Conservation (phyloP, 345 rosid species). For the Chamaenerion angustifolium region DNA sequence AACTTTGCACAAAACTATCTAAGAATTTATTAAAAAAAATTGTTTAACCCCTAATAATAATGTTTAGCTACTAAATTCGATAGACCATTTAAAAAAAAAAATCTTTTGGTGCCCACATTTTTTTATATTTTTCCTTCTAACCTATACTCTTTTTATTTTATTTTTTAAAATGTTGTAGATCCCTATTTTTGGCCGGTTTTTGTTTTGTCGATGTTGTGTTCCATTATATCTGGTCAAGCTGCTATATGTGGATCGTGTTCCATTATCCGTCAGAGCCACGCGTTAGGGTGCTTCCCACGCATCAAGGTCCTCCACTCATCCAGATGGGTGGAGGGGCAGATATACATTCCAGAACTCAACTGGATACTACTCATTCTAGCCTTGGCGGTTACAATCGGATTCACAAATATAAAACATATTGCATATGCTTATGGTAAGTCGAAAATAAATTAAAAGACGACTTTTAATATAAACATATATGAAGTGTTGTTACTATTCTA, state of each 20-base stretch:
- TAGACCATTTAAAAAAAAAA: too few relatives aligned
- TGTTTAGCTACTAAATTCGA: too few relatives aligned
- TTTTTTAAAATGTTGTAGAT: constrained; percentile 35
- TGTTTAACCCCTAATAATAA: too few relatives aligned
- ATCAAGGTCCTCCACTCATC: constrained; percentile 81
- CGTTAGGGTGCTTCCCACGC: constrained; percentile 88
- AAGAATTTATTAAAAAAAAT: too few relatives aligned
- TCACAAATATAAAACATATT: constrained; percentile 39
- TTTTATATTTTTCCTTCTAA: too few relatives aligned
- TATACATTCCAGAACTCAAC: constrained; percentile 88
- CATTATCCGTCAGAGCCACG: constrained; percentile 65
- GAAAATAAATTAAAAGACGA: background rate
- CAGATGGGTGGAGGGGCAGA: constrained; percentile 70
- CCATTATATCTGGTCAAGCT: constrained; percentile 80
- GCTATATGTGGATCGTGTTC: constrained; percentile 68
- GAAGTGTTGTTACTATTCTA: too few relatives aligned
- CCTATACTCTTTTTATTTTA: too few relatives aligned
- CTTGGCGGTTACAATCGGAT: constrained; percentile 49
- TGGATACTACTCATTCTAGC: constrained; percentile 90
- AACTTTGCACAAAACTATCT: too few relatives aligned
- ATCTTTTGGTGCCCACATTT: too few relatives aligned
- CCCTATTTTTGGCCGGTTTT: constrained; percentile 65
- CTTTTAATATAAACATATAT: too few relatives aligned
- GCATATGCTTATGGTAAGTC: constrained; percentile 81
- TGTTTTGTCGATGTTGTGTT: constrained; percentile 60